Conservation (phyloP, 2,329 filamentous ascomycete species). For the Stagonosporopsis rhizophila region DNA sequence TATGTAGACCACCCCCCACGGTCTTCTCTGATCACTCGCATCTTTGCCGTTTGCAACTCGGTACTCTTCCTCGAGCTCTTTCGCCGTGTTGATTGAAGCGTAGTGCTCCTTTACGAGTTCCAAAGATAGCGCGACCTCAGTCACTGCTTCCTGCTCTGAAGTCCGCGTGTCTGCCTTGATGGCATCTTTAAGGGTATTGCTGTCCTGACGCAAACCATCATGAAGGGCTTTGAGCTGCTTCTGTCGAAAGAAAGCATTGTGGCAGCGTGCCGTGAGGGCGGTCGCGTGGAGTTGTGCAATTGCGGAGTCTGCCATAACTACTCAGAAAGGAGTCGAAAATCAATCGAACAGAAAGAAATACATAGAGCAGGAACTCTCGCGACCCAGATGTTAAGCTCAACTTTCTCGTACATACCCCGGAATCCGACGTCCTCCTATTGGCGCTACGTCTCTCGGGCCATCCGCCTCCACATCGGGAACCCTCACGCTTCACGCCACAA, state of each 20-base stretch:
- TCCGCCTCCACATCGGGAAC: conserved; percentile 9
- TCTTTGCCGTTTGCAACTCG: conserved; percentile 51
- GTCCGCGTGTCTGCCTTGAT: conserved; percentile 51
- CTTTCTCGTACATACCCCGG: neutral
- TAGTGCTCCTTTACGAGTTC: conserved; percentile 52
- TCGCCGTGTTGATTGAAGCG: conserved; percentile 48
- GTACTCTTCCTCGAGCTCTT: conserved; percentile 53
- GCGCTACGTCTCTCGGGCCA: neutral
- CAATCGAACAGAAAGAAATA: neutral
- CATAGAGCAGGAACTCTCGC: neutral
- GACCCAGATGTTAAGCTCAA: conserved; percentile 1
- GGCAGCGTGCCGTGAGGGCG: conserved; percentile 54
- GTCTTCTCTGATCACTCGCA: conserved; percentile 42
- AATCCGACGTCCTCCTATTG: neutral
- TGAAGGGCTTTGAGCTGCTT: conserved; percentile 56
- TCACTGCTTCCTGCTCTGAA: conserved; percentile 48
- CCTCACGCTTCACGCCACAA: neutral
- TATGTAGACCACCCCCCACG: conserved; percentile 57
- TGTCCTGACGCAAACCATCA: conserved; percentile 47
- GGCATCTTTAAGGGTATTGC: conserved; percentile 48
- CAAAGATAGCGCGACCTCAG: conserved; percentile 54
- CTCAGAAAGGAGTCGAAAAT: neutral
- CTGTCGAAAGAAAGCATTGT: conserved; percentile 57
- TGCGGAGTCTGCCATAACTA: conserved; percentile 26
- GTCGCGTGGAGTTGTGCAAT: conserved; percentile 49